These are phyloP conservation scores for Plasmodium berghei DNA, from an alignment of 169 alveolate species.

Conservation along the genomic window DNA sequence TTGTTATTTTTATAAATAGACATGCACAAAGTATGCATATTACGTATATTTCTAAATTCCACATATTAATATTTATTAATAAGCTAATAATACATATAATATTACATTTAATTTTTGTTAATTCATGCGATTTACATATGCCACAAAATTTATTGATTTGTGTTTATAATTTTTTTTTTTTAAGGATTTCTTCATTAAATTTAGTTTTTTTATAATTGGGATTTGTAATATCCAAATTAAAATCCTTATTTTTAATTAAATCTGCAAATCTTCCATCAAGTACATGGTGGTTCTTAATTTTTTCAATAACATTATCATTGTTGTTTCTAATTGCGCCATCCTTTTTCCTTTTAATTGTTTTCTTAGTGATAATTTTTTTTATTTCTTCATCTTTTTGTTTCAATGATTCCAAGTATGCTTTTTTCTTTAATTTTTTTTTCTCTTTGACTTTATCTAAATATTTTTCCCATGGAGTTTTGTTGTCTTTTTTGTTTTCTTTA, in stretches of 20 bases:
- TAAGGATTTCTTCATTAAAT: slow-evolving; percentile 62
- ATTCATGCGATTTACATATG: too few species aligned
- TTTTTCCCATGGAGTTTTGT: slow-evolving; percentile 57
- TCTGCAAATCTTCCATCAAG: slow-evolving; percentile 86
- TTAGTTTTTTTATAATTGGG: slow-evolving; percentile 87
- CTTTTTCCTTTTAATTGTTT: slow-evolving; percentile 69
- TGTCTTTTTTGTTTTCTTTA: slow-evolving; percentile 64
- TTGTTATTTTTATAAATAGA: too few species aligned
- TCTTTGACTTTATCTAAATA: slow-evolving; percentile 53
- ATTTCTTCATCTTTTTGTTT: slow-evolving; percentile 75
- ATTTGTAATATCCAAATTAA: slow-evolving; percentile 91
- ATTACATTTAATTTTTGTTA: too few species aligned
- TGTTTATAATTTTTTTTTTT: slow-evolving; percentile 16
- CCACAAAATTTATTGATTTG: too few species aligned
- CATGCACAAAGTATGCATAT: too few species aligned
- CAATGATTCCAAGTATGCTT: slow-evolving; percentile 48
- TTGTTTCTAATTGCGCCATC: slow-evolving; percentile 20
- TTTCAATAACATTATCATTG: slow-evolving; percentile 29
- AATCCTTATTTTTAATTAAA: slow-evolving; percentile 87
- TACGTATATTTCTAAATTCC: too few species aligned
- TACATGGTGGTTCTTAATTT: slow-evolving; percentile 53
- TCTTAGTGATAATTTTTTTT: slow-evolving; percentile 66
- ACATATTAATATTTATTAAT: too few species aligned
- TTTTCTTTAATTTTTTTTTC: slow-evolving; percentile 71
- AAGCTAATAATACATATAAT: too few species aligned